Evolutionary conservation across 208 protist species (phyloP), one percentile per base, ranked within the genome.

Genomic region (Trypanosoma scelopori): DNA sequence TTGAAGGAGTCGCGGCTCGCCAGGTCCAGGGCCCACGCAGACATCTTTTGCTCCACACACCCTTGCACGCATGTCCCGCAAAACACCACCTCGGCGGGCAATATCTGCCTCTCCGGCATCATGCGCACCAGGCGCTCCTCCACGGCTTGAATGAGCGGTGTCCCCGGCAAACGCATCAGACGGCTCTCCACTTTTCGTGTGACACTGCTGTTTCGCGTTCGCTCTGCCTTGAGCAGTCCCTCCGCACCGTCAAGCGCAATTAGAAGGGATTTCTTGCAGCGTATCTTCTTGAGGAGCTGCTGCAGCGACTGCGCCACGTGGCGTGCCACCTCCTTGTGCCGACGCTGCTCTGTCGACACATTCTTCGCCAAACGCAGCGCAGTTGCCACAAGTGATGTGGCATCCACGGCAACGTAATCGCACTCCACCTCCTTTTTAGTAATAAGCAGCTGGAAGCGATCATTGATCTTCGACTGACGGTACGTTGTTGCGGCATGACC

Each of bases 11-110:
- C 78, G 13, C 83, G 73, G 64, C 72, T 82, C 12, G 91, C 85
- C n/a, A 96, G 55, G 65, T 96, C 91, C 13, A 94, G 67, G 23
- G 86, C 86, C 88, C 91, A 96, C 20, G 87, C 77, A 28, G 82
- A 66, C 56, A 94, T 82, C 69, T 96, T 96, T 55, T 85, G 75
- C 69, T 96, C 91, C 53, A 83, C 81, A 43, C 70, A 69, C 7
- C 91, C 91, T 27, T 73, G 69, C 15, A 91, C 85, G 47, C 76
- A 68, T 12, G 79, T 81, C 12, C 91, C 87, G 22, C 79, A 73
- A 43, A 94, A 63, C 13, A 93, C 74, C n/a, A 94, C 82, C 69
- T 96, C 91, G 15, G 57, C 46, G 0, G 81, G 72, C 5, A 82
- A 12, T 41, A 86, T 71, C 27, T 78, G 68, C 22, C 78, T 55